Evolutionary conservation across 1,139 yeast genomes (phyloP).

Genomic region (Pichia sp.): DNA sequence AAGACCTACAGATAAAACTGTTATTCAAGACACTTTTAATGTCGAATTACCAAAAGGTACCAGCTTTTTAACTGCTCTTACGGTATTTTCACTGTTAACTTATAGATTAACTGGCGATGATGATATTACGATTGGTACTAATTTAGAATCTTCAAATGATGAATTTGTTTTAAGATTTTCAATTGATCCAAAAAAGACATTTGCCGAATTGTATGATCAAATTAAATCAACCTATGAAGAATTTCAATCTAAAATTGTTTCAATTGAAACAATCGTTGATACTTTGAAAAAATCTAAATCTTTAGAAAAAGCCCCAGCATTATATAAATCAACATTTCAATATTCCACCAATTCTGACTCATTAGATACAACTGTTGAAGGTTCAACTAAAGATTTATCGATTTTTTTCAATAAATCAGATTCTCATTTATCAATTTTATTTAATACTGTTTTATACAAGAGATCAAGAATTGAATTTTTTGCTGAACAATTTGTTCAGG

Average conservation of each 20-base stretch:
- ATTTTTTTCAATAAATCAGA: slow-evolving; percentile 36
- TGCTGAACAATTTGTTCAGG: slow-evolving; percentile 65
- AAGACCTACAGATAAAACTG: slow-evolving; percentile 65
- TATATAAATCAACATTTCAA: slow-evolving; percentile 61
- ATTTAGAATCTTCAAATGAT: slow-evolving; percentile 30
- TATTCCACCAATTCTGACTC: slow-evolving; percentile 38
- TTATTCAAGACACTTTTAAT: slow-evolving; percentile 54
- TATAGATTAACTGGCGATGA: slow-evolving; percentile 90
- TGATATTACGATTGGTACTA: slow-evolving; percentile 79
- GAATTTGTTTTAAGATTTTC: slow-evolving; percentile 56
- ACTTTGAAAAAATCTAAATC: slow-evolving; percentile 43
- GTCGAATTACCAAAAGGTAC: slow-evolving; percentile 33
- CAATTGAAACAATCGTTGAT: slow-evolving; percentile 53
- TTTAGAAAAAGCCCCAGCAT: slow-evolving; percentile 52
- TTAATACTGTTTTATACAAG: slow-evolving; percentile 72
- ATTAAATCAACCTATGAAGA: slow-evolving; percentile 40
- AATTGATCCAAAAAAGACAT: slow-evolving; percentile 48
- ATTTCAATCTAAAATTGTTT: slow-evolving; percentile 36
- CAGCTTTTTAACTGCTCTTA: slow-evolving; percentile 49
- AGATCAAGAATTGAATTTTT: slow-evolving; percentile 61
- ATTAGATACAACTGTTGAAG: slow-evolving; percentile 41
- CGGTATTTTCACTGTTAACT: slow-evolving; percentile 67
- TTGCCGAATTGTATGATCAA: slow-evolving; percentile 43
- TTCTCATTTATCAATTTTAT: slow-evolving; percentile 39
- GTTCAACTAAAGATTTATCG: slow-evolving; percentile 61